Evolutionary conservation across 371 early-diverging fungal genomes (phyloP).

Genomic region (Smittium mucronatum): DNA sequence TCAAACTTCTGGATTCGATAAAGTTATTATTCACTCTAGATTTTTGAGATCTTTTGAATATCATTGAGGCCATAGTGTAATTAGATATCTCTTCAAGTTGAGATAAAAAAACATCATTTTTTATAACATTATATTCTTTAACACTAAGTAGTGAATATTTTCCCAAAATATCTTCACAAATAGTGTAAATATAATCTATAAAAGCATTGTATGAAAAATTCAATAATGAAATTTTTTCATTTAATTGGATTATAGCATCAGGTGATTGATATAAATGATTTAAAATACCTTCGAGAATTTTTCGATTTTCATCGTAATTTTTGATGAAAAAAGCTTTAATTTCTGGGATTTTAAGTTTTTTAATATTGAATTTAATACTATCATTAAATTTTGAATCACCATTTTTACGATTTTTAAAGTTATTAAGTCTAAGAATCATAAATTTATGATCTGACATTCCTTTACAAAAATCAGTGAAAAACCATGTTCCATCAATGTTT

Average conservation of each 20-base stretch:
- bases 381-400: not conserved
- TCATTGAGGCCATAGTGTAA: not conserved
- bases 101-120: not conserved
- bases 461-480: not conserved
- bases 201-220: not conserved
- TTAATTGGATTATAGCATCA: too few relatives aligned
- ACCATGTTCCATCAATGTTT: not conserved
- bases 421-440: not conserved
- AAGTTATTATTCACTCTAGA: not conserved
- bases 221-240: not conserved
- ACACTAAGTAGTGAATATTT: not conserved
- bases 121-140: not conserved
- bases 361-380: not conserved
- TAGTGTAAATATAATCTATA: not conserved
- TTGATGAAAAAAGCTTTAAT: not conserved
- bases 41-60: constrained; percentile 1
- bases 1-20: not conserved
- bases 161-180: not conserved
- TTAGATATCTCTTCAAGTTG: not conserved
- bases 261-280: not conserved
- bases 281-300: not conserved
- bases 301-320: not conserved
- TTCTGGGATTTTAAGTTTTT: not conserved
- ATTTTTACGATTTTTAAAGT: too few relatives aligned
- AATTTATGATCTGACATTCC: not conserved